phyloP scores from a whole-genome alignment of 2,329 filamentous ascomycete genomes.

The Diaporthe amygdali region DNA sequence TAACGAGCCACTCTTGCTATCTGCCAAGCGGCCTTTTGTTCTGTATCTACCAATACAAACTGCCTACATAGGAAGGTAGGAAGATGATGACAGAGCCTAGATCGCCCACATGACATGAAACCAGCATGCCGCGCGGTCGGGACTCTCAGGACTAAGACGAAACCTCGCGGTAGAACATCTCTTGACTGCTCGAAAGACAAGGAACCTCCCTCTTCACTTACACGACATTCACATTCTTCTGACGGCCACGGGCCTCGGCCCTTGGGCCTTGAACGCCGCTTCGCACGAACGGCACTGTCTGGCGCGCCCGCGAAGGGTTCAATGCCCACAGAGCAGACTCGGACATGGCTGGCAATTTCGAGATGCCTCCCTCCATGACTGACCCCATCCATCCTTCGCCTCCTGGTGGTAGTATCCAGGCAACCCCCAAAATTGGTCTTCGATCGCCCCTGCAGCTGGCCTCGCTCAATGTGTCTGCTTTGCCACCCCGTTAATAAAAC shows the following conservation, averaged over 20 bases:
- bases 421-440: not conserved
- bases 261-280: not conserved
- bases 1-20: not conserved
- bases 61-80: constrained; percentile 12
- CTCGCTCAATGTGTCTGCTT: not conserved
- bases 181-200: not conserved
- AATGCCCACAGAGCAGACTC: not conserved
- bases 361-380: not conserved
- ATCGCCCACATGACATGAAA: not conserved
- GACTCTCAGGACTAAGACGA: not conserved
- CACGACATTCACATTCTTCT: not conserved
- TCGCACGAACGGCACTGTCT: not conserved
- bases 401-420: constrained; percentile 7
- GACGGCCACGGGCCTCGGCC: not conserved
- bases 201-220: not conserved
- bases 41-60: not conserved
- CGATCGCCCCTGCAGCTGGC: not conserved
- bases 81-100: not conserved
- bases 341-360: not conserved
- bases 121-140: constrained; percentile 5
- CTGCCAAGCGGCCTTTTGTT: constrained; percentile 4
- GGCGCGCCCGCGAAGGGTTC: not conserved
- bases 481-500: not conserved
- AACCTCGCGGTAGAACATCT: not conserved
- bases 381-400: not conserved